Percentiles rank a stretch among this genome's conserved stretches.
Conservation (phyloP, 176 grass and related monocot species). For the Oryza australiensis region DNA sequence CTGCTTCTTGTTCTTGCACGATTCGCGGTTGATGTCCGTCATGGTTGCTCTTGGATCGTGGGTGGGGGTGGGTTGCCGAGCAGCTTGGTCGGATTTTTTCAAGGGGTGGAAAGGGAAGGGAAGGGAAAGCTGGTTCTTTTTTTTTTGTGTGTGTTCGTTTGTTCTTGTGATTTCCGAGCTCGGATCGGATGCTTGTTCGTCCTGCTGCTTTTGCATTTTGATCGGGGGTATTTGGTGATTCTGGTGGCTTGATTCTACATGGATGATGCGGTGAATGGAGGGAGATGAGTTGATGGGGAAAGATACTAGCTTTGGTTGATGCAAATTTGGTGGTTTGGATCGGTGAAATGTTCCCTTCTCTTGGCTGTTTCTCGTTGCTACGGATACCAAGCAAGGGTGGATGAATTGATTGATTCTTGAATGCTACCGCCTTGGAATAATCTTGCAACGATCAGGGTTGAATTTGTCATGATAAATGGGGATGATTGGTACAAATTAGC, state of each 20-base stretch:
- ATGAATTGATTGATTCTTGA: not conserved
- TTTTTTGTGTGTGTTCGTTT: not conserved
- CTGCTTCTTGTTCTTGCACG: not conserved
- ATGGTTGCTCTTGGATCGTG: not conserved
- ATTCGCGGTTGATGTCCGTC: not conserved
- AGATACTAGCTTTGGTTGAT: not conserved
- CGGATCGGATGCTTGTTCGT: not conserved
- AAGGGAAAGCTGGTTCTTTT: not conserved
- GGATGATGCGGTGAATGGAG: not conserved
- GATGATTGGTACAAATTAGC: not conserved
- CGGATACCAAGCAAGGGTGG: not conserved
- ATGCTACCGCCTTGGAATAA: not conserved
- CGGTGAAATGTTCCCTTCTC: not conserved
- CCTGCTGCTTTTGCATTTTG: not conserved
- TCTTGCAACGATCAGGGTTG: not conserved
- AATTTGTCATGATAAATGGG: not conserved
- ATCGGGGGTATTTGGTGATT: not conserved
- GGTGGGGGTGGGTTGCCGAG: not conserved
- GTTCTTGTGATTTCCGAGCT: not conserved
- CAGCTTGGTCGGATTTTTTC: not conserved
- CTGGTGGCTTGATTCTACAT: not conserved
- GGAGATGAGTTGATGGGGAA: not conserved
- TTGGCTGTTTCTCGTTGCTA: not conserved
- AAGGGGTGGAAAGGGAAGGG: not conserved
- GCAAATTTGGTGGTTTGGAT: constrained; percentile 12